A percentile compares a stretch with the other conserved stretches of the same genome.
phyloP scores from a whole-genome alignment of 192 early-diverging fungal species.

The Coemansia sp. region DNA sequence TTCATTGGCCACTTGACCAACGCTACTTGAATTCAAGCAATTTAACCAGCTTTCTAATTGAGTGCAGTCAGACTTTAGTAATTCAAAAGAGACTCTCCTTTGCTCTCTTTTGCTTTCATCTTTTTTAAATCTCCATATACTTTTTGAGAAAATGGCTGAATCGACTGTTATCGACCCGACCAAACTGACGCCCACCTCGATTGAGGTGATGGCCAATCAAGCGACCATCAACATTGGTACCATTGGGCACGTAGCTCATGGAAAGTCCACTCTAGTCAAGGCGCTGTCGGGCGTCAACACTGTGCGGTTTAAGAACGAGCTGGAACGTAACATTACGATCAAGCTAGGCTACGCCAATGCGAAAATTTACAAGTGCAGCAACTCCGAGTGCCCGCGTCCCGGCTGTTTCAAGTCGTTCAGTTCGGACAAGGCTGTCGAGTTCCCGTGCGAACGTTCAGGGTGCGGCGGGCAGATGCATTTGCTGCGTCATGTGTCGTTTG shows the following conservation, averaged over 20 bases:
- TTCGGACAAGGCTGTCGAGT: conserved; percentile 79
- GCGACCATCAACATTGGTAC: conserved; percentile 99
- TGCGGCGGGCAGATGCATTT: conserved; percentile 87
- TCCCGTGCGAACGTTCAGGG: conserved; percentile 82
- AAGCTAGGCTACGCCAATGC: conserved; percentile 99
- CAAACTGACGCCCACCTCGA: conserved; percentile 51
- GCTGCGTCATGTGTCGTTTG: conserved; percentile 93
- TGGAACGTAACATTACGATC: conserved; percentile 99
- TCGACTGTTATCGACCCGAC: conserved; percentile 27
- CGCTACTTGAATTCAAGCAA: neutral
- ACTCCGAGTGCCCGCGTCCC: conserved; percentile 88
- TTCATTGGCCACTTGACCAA: neutral
- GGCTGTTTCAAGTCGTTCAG: conserved; percentile 91
- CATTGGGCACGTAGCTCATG: conserved; percentile 99
- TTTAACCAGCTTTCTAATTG: neutral
- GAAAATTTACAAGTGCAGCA: conserved; percentile 99
- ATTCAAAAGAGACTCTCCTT: neutral
- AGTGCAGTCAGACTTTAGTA: neutral
- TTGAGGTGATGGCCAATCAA: conserved; percentile 96
- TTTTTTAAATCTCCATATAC: neutral
- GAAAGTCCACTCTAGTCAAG: conserved; percentile 98
- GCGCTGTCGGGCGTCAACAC: conserved; percentile 98
- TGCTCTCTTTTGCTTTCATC: neutral
- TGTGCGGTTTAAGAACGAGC: conserved; percentile 96
- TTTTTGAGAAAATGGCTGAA: neutral